Conservation (phyloP, 139 green algal species). For the Trebouxia sp. region DNA sequence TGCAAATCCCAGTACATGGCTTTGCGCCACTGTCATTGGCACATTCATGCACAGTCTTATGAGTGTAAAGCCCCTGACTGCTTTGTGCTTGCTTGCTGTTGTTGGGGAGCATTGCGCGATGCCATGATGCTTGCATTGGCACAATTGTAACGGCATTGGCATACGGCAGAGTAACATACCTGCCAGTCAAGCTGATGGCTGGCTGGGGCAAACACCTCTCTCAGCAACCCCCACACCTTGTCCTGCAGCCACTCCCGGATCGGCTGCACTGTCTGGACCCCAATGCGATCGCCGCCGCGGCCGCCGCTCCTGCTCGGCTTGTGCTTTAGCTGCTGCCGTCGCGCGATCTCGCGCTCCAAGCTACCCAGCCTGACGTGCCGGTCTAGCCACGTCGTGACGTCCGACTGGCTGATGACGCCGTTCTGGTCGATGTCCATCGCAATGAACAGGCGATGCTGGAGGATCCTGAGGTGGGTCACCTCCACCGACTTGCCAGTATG, state of each 20-base stretch:
- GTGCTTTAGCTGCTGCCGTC: too few relatives aligned
- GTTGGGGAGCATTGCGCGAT: too few relatives aligned
- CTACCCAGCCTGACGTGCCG: not conserved
- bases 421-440: not conserved
- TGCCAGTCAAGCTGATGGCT: not conserved
- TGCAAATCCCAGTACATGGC: too few relatives aligned
- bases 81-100: too few relatives aligned
- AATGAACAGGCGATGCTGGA: not conserved
- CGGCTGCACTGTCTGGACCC: not conserved
- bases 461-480: not conserved
- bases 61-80: too few relatives aligned
- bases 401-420: not conserved
- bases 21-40: too few relatives aligned
- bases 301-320: not conserved
- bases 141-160: too few relatives aligned
- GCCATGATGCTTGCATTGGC: too few relatives aligned
- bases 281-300: not conserved
- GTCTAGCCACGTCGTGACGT: not conserved
- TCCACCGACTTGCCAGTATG: not conserved
- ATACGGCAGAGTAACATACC: too few relatives aligned
- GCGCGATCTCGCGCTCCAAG: not conserved
- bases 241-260: not conserved
- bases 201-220: not conserved
- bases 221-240: not conserved
- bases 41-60: too few relatives aligned